A percentile compares a stretch with the other conserved stretches of the same genome.
Evolutionary conservation across 495 filamentous ascomycete genomes (phyloP).

Genomic region (Penicillium fimorum): DNA sequence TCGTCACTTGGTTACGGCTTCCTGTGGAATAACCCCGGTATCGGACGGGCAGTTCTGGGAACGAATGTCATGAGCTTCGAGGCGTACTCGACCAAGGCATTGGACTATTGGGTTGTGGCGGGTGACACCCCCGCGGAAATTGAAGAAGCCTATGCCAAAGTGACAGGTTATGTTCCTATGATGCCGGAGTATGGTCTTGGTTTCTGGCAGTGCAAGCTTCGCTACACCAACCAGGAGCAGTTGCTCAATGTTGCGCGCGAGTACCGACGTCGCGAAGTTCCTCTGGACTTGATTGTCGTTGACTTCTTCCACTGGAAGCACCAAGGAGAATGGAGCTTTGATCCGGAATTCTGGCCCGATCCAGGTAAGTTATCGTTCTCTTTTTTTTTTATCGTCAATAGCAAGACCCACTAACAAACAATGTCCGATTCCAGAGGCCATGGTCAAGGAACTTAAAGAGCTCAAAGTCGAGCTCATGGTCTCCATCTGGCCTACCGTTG

Average conservation of each 20-base stretch:
- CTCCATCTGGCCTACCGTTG: constrained; percentile 60
- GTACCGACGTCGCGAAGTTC: constrained; percentile 48
- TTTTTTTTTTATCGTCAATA: neutral
- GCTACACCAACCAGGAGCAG: constrained; percentile 60
- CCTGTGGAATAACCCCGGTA: constrained; percentile 58
- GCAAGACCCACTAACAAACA: constrained; percentile 5
- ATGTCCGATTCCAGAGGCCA: constrained; percentile 36
- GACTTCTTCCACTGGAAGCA: constrained; percentile 62
- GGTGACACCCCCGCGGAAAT: constrained; percentile 53
- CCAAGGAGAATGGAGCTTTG: constrained; percentile 61
- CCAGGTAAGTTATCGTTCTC: constrained; percentile 32
- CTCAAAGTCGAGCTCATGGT: constrained; percentile 58
- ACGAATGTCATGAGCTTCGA: constrained; percentile 60
- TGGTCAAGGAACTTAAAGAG: constrained; percentile 53
- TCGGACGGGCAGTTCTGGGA: constrained; percentile 56
- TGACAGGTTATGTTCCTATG: constrained; percentile 54
- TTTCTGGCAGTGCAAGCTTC: constrained; percentile 62
- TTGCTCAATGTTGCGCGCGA: constrained; percentile 53
- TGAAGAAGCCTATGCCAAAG: constrained; percentile 48
- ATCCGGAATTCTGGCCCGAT: constrained; percentile 57
- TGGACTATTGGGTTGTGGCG: constrained; percentile 61
- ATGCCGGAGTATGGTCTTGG: constrained; percentile 64
- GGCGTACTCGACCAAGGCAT: constrained; percentile 48
- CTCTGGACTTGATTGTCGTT: constrained; percentile 56
- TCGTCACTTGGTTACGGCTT: constrained; percentile 56